These are phyloP conservation scores for Psilocybe mexicana DNA, from an alignment of 1,284 basidiomycete species.

Conservation along the genomic window DNA sequence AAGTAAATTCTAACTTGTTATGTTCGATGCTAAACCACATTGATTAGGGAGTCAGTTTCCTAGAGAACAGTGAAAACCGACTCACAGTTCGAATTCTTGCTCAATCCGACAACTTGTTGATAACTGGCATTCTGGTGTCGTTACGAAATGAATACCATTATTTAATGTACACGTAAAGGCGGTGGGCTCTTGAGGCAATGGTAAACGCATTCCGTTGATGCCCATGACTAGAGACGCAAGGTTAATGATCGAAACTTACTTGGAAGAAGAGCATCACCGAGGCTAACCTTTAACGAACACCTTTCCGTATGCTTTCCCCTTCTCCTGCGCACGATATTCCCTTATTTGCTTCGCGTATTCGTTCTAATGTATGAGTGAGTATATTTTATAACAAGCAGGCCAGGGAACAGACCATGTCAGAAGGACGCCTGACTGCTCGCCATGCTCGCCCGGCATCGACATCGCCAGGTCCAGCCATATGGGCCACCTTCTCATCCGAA, in stretches of 20 bases:
- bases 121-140: conserved; percentile 80
- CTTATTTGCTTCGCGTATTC: conserved; percentile 89
- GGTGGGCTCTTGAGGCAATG: conserved; percentile 74
- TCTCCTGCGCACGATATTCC: conserved; percentile 77
- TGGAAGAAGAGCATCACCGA: not conserved
- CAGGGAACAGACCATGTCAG: conserved; percentile 74
- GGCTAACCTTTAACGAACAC: conserved; percentile 87
- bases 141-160: conserved; percentile 96
- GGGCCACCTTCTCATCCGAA: conserved; percentile 71
- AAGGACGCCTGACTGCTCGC: conserved; percentile 84
- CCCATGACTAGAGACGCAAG: conserved; percentile 60
- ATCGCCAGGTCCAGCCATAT: conserved; percentile 74
- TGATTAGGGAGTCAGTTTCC: not conserved
- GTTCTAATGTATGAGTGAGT: conserved; percentile 53
- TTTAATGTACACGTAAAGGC: conserved; percentile 88
- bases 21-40: conserved; percentile 67
- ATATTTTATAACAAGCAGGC: not conserved
- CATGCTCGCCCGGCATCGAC: conserved; percentile 84
- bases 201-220: conserved; percentile 71
- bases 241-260: not conserved
- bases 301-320: conserved; percentile 84
- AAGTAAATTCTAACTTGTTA: conserved; percentile 88
- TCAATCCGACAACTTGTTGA: conserved; percentile 70
- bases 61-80: conserved; percentile 16
- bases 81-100: conserved; percentile 93